These are phyloP conservation scores for Penicillium paneum DNA, from an alignment of 2,329 filamentous ascomycete species.

Conservation along the genomic window DNA sequence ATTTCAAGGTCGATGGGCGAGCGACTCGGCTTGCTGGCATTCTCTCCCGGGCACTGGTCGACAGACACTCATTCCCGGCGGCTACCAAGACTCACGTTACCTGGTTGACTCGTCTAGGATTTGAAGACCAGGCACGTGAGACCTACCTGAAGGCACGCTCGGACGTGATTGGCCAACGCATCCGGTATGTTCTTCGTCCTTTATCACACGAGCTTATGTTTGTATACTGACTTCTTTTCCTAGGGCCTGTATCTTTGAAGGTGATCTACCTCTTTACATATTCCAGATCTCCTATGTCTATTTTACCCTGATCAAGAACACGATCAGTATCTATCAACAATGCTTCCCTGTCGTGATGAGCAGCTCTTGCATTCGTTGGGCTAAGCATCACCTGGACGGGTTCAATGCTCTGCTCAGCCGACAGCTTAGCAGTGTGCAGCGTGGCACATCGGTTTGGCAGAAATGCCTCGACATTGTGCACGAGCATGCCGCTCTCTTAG, in stretches of 20 bases:
- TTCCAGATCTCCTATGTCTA: constrained; percentile 95
- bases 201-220: not conserved
- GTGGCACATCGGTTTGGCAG: constrained; percentile 70
- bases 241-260: constrained; percentile 92
- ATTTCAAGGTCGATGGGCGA: constrained; percentile 83
- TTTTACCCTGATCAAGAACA: constrained; percentile 91
- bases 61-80: constrained; percentile 70
- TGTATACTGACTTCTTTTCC: constrained; percentile 22
- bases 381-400: constrained; percentile 87
- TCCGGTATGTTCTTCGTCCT: constrained; percentile 59
- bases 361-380: constrained; percentile 96
- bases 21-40: constrained; percentile 72
- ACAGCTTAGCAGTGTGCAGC: constrained; percentile 82
- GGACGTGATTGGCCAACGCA: constrained; percentile 73
- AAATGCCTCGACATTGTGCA: constrained; percentile 79
- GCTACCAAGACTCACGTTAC: constrained; percentile 77
- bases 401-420: constrained; percentile 81
- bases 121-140: constrained; percentile 83
- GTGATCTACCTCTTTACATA: constrained; percentile 87
- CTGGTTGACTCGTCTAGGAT: constrained; percentile 83
- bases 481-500: constrained; percentile 74
- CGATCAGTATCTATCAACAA: constrained; percentile 78
- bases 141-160: constrained; percentile 79
- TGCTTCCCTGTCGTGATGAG: constrained; percentile 86
- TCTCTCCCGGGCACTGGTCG: constrained; percentile 72